These are phyloP conservation scores for Debaryomycetaceae sp. DNA, from an alignment of 1,139 yeast genomes.

Conservation along the genomic window DNA sequence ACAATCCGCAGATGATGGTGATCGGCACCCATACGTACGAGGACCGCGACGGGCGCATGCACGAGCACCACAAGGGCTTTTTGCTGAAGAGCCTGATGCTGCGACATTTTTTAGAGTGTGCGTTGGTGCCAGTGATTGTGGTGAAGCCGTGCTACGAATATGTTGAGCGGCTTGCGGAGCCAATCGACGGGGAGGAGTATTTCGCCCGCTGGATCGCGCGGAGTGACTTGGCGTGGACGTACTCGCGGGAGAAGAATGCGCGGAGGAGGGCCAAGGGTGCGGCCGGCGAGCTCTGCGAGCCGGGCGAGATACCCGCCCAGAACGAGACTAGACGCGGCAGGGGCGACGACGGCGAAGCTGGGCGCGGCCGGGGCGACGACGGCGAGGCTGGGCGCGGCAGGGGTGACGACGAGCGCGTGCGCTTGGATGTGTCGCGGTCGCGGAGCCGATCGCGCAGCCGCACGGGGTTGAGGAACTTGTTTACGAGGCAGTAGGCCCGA, in stretches of 20 bases:
- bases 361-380: no score
- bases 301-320: no score
- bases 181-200: slow-evolving; percentile 27
- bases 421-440: slow-evolving; percentile 7
- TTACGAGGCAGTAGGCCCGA: no score
- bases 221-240: slow-evolving; percentile 19
- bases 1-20: slow-evolving; percentile 60
- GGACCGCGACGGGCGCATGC: slow-evolving; percentile 22
- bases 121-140: slow-evolving; percentile 64
- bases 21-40: slow-evolving; percentile 54
- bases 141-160: slow-evolving; percentile 54
- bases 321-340: no score
- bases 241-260: slow-evolving; percentile 15
- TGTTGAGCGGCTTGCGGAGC: slow-evolving; percentile 20
- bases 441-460: slow-evolving; percentile 7
- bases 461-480: slow-evolving; percentile 7
- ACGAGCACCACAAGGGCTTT: slow-evolving; percentile 40
- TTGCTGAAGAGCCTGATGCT: slow-evolving; percentile 47
- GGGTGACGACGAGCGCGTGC: slow-evolving; percentile 16
- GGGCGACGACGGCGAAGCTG: no score
- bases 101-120: slow-evolving; percentile 62
- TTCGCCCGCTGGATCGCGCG: slow-evolving; percentile 27
- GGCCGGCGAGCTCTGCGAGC: no score
- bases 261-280: slow-evolving; percentile 9
- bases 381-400: slow-evolving; percentile 18